Evolutionary conservation across 78 protist genomes (phyloP), one percentile per base, ranked within the genome.

Genomic region (Dictyostelium purpureum): DNA sequence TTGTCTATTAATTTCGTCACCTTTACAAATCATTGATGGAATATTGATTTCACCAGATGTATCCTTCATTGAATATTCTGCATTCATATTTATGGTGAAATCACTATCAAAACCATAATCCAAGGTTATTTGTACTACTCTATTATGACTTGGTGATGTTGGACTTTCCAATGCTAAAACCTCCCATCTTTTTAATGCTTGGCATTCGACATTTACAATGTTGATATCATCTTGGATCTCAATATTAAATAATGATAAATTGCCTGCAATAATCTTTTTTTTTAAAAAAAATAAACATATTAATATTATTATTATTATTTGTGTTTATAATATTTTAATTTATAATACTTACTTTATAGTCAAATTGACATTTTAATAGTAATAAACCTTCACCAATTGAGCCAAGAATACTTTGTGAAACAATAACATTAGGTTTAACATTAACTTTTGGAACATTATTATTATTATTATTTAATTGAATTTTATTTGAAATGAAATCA

Each of bases 301-400:
- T 51, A 21, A 52, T 54, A n/a, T 54, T 54, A 21, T 52, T 28
- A 52, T 1, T 75, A 14, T 28, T 33, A 75, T 35, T 6, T n/a
- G 51, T n/a, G 43, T n/a, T 19, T 7, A 69, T 28, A 28, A 18
- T 31, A 33, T 61, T 31, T 19, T 74, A 11, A 51, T 5, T 21
- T 52, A 37, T 16, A 31, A 24, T 4, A 54, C 71, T 71, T 69
- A 83, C 80, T 28, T 59, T 85, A 73, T 73, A 85, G 24, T 61
- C 67, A 73, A 85, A 61, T 35, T 52, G 9, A 31, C 71, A 45
- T 35, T 56, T 85, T 43, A 73, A 73, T 18, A 61, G 14, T 40
- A 85, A 43, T 24, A 85, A 33, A 73, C 92, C 92, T 47, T 85
- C 92, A 73, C 92, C 92, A 43, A 85, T 73, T 24, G 92, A 85